Percentiles rank a stretch among this genome's conserved stretches.
phyloP scores from a whole-genome alignment of 164 flowering plant genomes.

The Aristolochia contorta region DNA sequence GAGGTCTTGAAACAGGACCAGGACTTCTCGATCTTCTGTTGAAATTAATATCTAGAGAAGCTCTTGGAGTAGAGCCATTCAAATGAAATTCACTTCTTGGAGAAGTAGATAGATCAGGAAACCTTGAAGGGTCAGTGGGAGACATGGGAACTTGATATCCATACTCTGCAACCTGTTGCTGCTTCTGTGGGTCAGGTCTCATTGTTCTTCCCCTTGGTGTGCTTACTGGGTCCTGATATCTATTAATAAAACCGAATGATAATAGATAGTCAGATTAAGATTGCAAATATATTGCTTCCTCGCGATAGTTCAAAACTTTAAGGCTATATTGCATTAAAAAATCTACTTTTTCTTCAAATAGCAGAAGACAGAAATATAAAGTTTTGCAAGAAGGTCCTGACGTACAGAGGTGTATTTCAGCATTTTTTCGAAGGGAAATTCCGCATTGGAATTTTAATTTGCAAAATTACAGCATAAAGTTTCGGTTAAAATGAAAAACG shows the following conservation, averaged over 20 bases:
- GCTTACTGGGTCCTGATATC: conserved; percentile 1
- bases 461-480: too few relatives aligned
- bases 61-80: conserved; percentile 23
- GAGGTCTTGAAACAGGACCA: conserved; percentile 36
- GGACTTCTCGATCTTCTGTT: conserved; percentile 53
- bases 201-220: conserved; percentile 1
- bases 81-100: conserved; percentile 7
- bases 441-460: too few relatives aligned
- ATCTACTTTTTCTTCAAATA: too few relatives aligned
- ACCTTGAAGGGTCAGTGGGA: conserved; percentile 1
- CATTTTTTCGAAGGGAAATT: too few relatives aligned
- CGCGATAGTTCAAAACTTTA: too few relatives aligned
- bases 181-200: conserved; percentile 3
- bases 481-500: too few relatives aligned
- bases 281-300: too few relatives aligned
- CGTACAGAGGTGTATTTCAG: too few relatives aligned
- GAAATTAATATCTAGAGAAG: conserved; percentile 29
- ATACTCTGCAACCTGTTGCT: conserved; percentile 7
- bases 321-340: too few relatives aligned
- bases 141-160: not conserved
- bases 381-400: too few relatives aligned
- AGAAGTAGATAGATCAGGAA: conserved; percentile 7
- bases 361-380: too few relatives aligned
- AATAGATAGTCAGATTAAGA: too few relatives aligned
- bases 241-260: not conserved